Evolutionary conservation across 2,329 filamentous ascomycete genomes (phyloP).

Genomic region (Phoma herbarum): DNA sequence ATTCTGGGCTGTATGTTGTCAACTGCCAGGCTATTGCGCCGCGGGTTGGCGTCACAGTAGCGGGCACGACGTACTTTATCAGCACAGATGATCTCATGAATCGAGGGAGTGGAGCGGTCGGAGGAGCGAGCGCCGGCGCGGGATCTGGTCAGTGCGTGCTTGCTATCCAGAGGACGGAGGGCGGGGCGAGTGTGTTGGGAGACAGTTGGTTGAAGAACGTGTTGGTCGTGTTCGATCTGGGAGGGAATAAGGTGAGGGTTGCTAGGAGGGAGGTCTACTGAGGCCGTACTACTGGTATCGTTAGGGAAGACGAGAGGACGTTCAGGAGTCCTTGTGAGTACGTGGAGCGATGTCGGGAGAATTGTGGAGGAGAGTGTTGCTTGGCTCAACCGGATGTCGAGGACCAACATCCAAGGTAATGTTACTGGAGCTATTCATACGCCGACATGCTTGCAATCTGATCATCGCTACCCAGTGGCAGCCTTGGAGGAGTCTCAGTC

Average conservation of each 20-base stretch:
- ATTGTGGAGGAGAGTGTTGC: no score
- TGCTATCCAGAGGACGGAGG: slow-evolving; percentile 29
- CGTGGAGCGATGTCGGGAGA: no score
- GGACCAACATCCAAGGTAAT: no score
- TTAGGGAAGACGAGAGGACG: no score
- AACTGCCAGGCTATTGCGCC: slow-evolving; percentile 29
- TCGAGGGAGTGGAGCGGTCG: slow-evolving; percentile 19
- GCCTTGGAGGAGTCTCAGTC: no score
- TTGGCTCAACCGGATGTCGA: no score
- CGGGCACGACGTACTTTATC: slow-evolving; percentile 27
- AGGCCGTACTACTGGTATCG: neutral
- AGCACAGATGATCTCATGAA: slow-evolving; percentile 32
- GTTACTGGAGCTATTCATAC: no score
- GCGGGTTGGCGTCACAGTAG: slow-evolving; percentile 31
- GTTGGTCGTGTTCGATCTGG: slow-evolving; percentile 58
- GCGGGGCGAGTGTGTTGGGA: slow-evolving; percentile 47
- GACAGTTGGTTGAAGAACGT: slow-evolving; percentile 59
- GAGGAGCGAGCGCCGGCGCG: slow-evolving; percentile 9
- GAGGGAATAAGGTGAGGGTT: slow-evolving; percentile 53
- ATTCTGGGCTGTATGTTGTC: slow-evolving; percentile 24
- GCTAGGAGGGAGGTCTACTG: slow-evolving; percentile 35
- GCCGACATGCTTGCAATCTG: no score
- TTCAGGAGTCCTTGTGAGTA: no score
- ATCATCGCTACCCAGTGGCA: no score
- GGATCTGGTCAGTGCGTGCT: slow-evolving; percentile 24